Conservation (phyloP, 2,329 filamentous ascomycete species). For the Aspergillus pseudonomiae region DNA sequence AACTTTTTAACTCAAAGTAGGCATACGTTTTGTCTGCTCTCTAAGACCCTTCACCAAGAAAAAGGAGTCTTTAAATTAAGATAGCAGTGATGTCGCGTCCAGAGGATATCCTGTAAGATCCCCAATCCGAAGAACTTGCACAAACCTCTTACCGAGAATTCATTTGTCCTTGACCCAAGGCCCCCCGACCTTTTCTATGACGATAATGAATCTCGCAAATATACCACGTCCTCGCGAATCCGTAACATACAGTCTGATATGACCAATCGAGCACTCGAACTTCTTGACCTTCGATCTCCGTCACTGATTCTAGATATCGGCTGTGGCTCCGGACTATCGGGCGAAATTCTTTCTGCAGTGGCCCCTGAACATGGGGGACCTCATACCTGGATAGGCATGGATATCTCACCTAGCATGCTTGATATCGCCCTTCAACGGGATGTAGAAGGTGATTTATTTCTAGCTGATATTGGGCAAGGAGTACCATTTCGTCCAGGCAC, state of each 20-base stretch:
- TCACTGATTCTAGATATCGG: conserved; percentile 95
- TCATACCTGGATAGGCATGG: conserved; percentile 97
- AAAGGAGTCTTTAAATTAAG: not conserved
- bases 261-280: conserved; percentile 89
- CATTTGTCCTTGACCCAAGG: conserved; percentile 49
- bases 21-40: not conserved
- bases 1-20: not conserved
- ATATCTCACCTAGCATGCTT: conserved; percentile 95
- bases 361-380: conserved; percentile 73
- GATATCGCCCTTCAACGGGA: conserved; percentile 89
- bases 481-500: conserved; percentile 89
- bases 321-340: conserved; percentile 90
- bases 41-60: not conserved
- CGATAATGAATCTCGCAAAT: conserved; percentile 93
- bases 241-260: conserved; percentile 93
- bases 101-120: conserved; percentile 82
- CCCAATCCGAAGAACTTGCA: not conserved
- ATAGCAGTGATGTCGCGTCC: conserved; percentile 82
- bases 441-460: conserved; percentile 88
- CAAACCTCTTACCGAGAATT: not conserved
- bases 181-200: conserved; percentile 98
- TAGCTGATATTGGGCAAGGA: conserved; percentile 94
- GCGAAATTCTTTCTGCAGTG: conserved; percentile 84
- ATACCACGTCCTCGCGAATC: conserved; percentile 94
- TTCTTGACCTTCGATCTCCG: conserved; percentile 77